phyloP scores from a whole-genome alignment of 345 rosid species.

The Firmiana major region DNA sequence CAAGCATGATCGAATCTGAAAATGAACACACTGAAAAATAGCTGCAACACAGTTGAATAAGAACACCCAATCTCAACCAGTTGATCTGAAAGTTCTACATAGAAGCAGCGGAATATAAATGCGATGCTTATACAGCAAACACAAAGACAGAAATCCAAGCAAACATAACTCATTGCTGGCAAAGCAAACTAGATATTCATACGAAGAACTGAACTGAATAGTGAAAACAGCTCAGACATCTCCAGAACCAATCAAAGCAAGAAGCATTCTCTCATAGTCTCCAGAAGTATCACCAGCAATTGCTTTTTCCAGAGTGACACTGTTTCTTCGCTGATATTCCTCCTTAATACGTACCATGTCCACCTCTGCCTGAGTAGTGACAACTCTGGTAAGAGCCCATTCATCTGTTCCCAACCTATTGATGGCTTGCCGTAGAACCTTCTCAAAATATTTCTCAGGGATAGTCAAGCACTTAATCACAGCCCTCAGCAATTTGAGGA shows the following conservation, averaged over 20 bases:
- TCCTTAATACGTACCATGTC: conserved; percentile 83
- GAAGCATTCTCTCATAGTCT: conserved; percentile 74
- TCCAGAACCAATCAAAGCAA: conserved; percentile 61
- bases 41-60: neutral
- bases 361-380: conserved; percentile 78
- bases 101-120: neutral
- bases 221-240: conserved; percentile 37
- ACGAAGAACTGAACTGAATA: neutral
- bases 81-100: neutral
- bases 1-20: no score
- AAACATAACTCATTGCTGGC: neutral
- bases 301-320: conserved; percentile 65
- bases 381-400: conserved; percentile 76
- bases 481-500: conserved; percentile 65
- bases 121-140: neutral
- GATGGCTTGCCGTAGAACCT: conserved; percentile 67
- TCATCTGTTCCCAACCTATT: conserved; percentile 82
- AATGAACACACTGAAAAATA: neutral
- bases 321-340: conserved; percentile 72
- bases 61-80: neutral
- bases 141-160: neutral
- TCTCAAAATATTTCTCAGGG: conserved; percentile 87
- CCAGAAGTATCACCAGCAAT: conserved; percentile 73
- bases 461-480: conserved; percentile 71
- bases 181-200: conserved; percentile 2